Conservation (phyloP, 2,329 filamentous ascomycete genomes). For the Stromatinia cepivora region DNA sequence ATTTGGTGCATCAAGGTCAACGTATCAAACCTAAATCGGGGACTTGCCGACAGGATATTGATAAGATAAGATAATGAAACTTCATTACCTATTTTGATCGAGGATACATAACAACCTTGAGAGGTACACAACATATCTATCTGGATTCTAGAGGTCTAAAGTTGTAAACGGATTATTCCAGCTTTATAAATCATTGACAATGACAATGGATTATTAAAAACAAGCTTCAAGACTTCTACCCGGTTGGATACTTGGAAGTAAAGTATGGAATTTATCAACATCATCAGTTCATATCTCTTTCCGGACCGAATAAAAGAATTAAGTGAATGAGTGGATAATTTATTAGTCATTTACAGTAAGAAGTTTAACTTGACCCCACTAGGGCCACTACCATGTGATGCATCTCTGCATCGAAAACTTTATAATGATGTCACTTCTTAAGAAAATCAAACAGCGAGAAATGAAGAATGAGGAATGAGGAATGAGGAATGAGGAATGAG, state of each 20-base stretch:
- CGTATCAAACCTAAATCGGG: slow-evolving; percentile 1
- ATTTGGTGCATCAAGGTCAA: slow-evolving; percentile 11
- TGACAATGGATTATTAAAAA: no score
- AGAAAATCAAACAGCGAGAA: no score
- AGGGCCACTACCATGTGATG: not conserved
- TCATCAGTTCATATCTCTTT: not conserved
- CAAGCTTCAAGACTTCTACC: no score
- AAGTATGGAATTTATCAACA: not conserved
- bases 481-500: not conserved
- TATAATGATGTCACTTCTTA: not conserved
- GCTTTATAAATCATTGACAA: not conserved
- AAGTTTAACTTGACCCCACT: not conserved
- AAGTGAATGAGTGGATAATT: no score
- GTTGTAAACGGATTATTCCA: no score
- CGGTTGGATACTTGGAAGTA: not conserved
- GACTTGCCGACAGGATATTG: not conserved
- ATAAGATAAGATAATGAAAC: slow-evolving; percentile 19
- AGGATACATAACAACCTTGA: not conserved
- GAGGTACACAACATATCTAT: not conserved
- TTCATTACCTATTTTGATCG: slow-evolving; percentile 18
- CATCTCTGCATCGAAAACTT: not conserved
- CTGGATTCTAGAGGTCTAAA: not conserved
- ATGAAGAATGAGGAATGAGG: not conserved
- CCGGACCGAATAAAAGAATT: not conserved
- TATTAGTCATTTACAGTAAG: no score